Percentiles rank a stretch among this genome's conserved stretches.
Conservation (phyloP, 2,329 filamentous ascomycete genomes). For the Scytalidium sp. region DNA sequence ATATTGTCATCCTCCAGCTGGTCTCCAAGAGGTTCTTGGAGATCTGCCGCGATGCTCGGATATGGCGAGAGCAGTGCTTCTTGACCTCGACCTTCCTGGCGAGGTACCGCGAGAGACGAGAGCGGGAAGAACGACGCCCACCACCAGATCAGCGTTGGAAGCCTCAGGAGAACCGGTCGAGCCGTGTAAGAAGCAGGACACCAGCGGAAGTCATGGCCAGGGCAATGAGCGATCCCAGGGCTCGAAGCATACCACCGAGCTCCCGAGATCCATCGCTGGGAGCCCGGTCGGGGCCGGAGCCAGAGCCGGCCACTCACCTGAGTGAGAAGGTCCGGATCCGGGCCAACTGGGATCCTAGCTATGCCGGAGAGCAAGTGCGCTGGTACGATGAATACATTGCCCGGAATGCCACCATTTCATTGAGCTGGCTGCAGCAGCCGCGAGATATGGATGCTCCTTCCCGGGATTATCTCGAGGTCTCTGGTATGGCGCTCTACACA, state of each 20-base stretch:
- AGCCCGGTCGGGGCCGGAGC: slow-evolving; percentile 16
- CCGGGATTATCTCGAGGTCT: slow-evolving; percentile 58
- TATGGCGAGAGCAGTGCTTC: slow-evolving; percentile 78
- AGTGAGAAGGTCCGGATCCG: slow-evolving; percentile 53
- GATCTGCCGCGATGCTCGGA: slow-evolving; percentile 68
- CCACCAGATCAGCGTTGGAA: background rate
- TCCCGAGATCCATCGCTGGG: slow-evolving; percentile 19
- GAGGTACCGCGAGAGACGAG: slow-evolving; percentile 51
- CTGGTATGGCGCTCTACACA: slow-evolving; percentile 68
- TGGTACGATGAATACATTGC: slow-evolving; percentile 93
- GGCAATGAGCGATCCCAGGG: background rate
- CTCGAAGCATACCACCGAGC: background rate
- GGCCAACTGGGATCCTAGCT: slow-evolving; percentile 81
- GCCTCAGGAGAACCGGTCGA: background rate
- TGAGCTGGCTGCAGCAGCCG: slow-evolving; percentile 75
- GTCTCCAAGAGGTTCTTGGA: slow-evolving; percentile 64
- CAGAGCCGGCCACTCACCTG: slow-evolving; percentile 14
- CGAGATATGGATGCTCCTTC: slow-evolving; percentile 36
- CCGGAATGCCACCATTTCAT: slow-evolving; percentile 67
- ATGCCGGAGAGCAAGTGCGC: slow-evolving; percentile 66
- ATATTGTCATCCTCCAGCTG: slow-evolving; percentile 66
- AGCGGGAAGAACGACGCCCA: slow-evolving; percentile 15
- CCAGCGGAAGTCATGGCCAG: background rate
- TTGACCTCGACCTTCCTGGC: slow-evolving; percentile 64
- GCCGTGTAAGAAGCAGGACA: background rate